A percentile compares a stretch with the other conserved stretches of the same genome.
Evolutionary conservation across 805 yeast species (phyloP).

Genomic region (Suhomyces kilbournensis): DNA sequence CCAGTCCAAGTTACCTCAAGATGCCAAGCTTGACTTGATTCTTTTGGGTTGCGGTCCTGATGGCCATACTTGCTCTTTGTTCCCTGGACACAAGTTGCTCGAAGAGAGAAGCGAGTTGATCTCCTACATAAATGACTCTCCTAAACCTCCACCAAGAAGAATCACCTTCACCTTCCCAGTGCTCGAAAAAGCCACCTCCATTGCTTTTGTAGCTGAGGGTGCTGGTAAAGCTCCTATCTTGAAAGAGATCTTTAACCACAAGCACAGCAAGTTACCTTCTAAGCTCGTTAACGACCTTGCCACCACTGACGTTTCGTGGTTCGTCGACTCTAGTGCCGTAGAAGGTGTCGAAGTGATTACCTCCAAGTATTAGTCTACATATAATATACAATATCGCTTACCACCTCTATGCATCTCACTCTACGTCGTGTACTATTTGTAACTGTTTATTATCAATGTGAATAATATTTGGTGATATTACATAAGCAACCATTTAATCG

Average conservation of each 20-base stretch:
- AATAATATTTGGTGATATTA: not conserved
- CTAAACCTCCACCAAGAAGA: conserved; percentile 92
- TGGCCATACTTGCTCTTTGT: conserved; percentile 91
- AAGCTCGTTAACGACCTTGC: conserved; percentile 63
- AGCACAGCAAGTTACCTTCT: conserved; percentile 57
- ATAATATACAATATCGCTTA: no score
- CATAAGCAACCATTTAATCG: not conserved
- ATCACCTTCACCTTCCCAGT: conserved; percentile 85
- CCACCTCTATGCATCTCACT: no score
- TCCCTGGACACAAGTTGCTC: conserved; percentile 77
- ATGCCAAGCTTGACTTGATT: conserved; percentile 55
- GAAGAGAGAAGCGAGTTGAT: conserved; percentile 51
- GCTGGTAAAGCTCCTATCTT: conserved; percentile 74
- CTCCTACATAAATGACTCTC: conserved; percentile 73
- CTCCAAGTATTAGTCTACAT: conserved; percentile 30
- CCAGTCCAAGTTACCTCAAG: conserved; percentile 51
- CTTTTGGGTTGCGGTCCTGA: conserved; percentile 93
- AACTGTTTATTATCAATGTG: not conserved
- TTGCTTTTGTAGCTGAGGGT: conserved; percentile 89
- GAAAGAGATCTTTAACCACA: conserved; percentile 61
- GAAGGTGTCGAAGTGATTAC: conserved; percentile 51
- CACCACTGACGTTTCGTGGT: conserved; percentile 66
- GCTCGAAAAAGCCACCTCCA: conserved; percentile 48
- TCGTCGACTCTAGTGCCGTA: conserved; percentile 77
- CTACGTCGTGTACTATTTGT: no score